Base-by-base conservation (phyloP, 805 yeast species). In the Barnettozyma botsteinii region DNA sequence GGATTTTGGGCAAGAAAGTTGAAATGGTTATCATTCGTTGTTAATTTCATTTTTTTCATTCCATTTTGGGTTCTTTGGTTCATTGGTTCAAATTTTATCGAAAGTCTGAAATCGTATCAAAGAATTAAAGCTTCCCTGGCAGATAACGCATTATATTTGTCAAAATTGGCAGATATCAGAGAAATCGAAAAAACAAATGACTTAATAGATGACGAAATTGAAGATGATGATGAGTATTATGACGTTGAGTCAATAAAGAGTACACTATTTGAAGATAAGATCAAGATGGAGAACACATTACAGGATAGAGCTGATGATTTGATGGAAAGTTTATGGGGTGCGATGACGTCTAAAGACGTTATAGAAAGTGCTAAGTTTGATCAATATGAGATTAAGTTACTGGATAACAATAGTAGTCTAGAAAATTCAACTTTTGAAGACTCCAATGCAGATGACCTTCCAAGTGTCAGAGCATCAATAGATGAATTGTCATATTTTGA, bases 61-160 rank as follows among this genome's bases (percentile, higher is more conserved):
- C 94, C 94, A 2, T 40, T 79, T 31, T 81, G 85, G 78, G 67
- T 73, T 2, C 37, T 72, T n/a, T 79, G 79, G 61, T 73, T 80
- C 44, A 51, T 81, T 26, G 53, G 73, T 12, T 65, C 67, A 8
- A 70, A 68, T 5, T 45, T 61, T 2, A 62, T 62, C 54, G 74
- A 72, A 55, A 55, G 65, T 12, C 43, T 62, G 18, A 59, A 59
- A 30, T 70, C 75, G 9, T 56, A 62, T n/a, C 45, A 60, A 21
- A 61, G 77, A 31, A 54, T 63, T 28, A 55, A 62, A 7, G 37
- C 46, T 14, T 51, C 61, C 21, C 42, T 59, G 15, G 53, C 49
- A 31, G 59, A 55, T 11, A 48, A 60, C 32, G 51, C 60, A 3
- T 36, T 47, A 5, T 55, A 51, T 31, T 46, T 62, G 19, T 43